Percentiles rank a stretch among this genome's conserved stretches.
Evolutionary conservation across 2,329 filamentous ascomycete genomes (phyloP).

Genomic region (Colletotrichum coccodes): DNA sequence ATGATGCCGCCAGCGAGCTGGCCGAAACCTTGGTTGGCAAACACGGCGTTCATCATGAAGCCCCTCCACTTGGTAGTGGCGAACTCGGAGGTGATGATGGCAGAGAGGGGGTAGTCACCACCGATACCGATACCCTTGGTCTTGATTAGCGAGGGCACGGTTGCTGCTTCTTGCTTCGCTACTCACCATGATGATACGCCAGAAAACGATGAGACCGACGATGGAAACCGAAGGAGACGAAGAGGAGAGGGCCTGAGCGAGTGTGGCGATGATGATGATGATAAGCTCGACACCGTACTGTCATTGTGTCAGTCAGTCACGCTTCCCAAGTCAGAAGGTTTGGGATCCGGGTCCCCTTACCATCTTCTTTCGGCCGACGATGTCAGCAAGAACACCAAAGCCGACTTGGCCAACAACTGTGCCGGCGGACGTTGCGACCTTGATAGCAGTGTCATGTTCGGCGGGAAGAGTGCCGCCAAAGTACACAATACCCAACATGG

Average conservation of each 20-base stretch:
- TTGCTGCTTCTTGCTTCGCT: not conserved
- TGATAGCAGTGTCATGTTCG: slow-evolving; percentile 82
- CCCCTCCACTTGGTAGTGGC: slow-evolving; percentile 69
- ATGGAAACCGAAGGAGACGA: slow-evolving; percentile 71
- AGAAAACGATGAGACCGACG: slow-evolving; percentile 79
- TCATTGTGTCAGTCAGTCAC: slow-evolving; percentile 57
- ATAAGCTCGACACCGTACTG: slow-evolving; percentile 82
- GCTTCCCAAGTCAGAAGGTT: not conserved
- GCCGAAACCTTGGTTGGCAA: slow-evolving; percentile 76
- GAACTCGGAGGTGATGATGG: slow-evolving; percentile 76
- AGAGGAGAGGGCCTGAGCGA: slow-evolving; percentile 76
- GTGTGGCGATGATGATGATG: slow-evolving; percentile 81
- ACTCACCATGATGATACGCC: slow-evolving; percentile 76
- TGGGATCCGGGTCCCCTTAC: slow-evolving; percentile 22
- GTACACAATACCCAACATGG: slow-evolving; percentile 84
- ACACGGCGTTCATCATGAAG: slow-evolving; percentile 74
- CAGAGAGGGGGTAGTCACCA: slow-evolving; percentile 74
- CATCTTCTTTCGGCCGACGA: slow-evolving; percentile 77
- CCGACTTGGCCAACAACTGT: slow-evolving; percentile 85
- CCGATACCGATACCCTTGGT: slow-evolving; percentile 52
- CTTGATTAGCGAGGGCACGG: not conserved
- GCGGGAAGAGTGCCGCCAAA: slow-evolving; percentile 72
- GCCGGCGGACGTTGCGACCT: slow-evolving; percentile 84
- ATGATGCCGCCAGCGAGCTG: slow-evolving; percentile 78
- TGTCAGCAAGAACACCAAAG: slow-evolving; percentile 83